Base-by-base conservation (phyloP, 2,329 filamentous ascomycete species). In the Lecanoromycetidae sp. region DNA sequence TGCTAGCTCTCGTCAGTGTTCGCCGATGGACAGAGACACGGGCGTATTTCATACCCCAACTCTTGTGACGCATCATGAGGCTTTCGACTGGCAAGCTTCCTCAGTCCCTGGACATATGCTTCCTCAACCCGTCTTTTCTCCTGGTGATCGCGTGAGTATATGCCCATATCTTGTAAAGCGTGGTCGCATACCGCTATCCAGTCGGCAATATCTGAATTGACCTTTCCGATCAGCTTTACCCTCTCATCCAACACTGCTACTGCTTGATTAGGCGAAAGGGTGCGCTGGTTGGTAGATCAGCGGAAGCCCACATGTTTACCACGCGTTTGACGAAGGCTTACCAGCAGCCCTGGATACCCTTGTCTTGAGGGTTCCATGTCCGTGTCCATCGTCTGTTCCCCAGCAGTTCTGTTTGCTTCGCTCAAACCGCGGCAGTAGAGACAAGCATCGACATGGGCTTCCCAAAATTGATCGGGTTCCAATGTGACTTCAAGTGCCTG, bases 51-150 rank as follows among this genome's bases (percentile, higher is more conserved):
- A 60, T 80, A 95, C 91, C 91, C 91, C 54, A 98, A 74, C 58
- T 95, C 86, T 6, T 82, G 82, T 43, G 79, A 76, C 54, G 80
- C 74, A 61, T 88, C 87, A 45, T 84, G 80, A 45, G 83, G 76
- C 55, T 78, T 80, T 61, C 80, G 81, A 59, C 80, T 76, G 51
- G 83, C 76, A 53, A 98, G 77, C 69, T 84, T 94, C 59, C 82
- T 82, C 57, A 98, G 70, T 35, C 83, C 80, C 58, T 80, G 72
- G 38, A 86, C 84, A 66, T 98, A 98, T 60, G 80, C 75, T 60
- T 96, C 90, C 67, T 98, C 91, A 53, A 96, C 75, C 59, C 80
- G 84, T 63, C 88, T 83, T 57, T 91, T 86, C 71, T 98, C 91
- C 90, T 96, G 63, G 51, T 54, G 38, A 48, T 51, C 27, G 29